These are phyloP conservation scores for Neofusicoccum cordaticola DNA, from an alignment of 2,329 filamentous ascomycete species.

Conservation along the genomic window DNA sequence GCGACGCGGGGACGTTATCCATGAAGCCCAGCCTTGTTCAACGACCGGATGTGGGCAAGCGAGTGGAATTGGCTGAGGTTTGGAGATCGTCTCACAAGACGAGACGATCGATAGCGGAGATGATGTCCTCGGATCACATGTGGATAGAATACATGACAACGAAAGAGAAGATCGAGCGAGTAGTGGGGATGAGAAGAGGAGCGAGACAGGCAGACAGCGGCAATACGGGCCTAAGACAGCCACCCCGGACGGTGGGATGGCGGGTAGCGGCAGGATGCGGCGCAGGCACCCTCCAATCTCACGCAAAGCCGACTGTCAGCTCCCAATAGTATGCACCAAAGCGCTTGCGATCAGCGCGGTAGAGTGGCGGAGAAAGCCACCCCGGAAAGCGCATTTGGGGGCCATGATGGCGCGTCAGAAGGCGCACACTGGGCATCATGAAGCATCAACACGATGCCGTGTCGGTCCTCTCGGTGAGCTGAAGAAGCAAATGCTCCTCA, in stretches of 20 bases:
- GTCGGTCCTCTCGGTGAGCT: background rate
- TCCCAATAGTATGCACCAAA: background rate
- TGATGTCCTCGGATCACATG: background rate
- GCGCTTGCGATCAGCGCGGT: background rate
- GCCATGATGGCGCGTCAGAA: background rate
- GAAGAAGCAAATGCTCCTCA: too few species aligned
- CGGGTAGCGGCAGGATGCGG: constrained; percentile 3
- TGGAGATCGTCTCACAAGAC: too few species aligned
- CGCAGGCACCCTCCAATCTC: constrained; percentile 7
- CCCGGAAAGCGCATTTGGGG: background rate
- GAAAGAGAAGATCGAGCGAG: background rate
- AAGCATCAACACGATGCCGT: background rate
- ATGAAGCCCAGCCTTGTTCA: constrained; percentile 20
- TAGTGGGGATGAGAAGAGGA: background rate
- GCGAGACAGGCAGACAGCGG: background rate
- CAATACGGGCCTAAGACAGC: background rate
- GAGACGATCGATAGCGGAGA: too few species aligned
- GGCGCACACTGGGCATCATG: background rate
- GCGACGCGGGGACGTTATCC: constrained; percentile 29
- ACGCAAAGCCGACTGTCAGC: background rate
- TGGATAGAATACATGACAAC: background rate
- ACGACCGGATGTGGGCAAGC: background rate
- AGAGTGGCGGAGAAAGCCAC: background rate
- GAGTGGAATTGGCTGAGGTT: background rate
- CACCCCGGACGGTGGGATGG: background rate